Evolutionary conservation across 768 basidiomycete species (phyloP), one percentile per base, ranked within the genome.

Genomic region (Strobilomyces dryophilus): DNA sequence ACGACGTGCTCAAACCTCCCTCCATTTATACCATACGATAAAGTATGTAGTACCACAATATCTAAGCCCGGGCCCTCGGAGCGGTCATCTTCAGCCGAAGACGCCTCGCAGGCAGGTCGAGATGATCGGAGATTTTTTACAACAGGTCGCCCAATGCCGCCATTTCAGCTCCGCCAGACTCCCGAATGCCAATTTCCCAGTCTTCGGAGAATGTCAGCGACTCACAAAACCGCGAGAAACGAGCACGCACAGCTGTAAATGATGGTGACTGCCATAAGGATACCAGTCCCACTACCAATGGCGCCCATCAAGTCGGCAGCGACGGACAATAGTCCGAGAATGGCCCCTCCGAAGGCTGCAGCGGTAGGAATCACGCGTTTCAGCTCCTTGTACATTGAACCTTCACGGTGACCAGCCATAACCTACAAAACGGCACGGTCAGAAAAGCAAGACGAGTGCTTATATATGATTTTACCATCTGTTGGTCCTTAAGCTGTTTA

Each of bases 331-430:
- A 97, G 74, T 27, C 95, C 95, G 12, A 98, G 86, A 54, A 94
- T 92, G n/a, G 95, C 97, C 35, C 95, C 95, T 41, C 97, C 95
- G 57, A 98, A 92, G 1, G 95, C 92, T 21, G 95, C 97, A 12
- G 97, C 95, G 20, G 95, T 98, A 2, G 97, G 97, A 58, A 99
- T 97, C 56, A 98, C 89, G 41, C 93, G 82, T 78, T 98, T 99
- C 55, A 99, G 82, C 68, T 98, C 97, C 76, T 98, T 99, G 80
- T 98, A 99, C 91, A 98, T 95, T 31, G 89, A 92, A 15, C 89
- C 93, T 69, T 99, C 97, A 61, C 94, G 88, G 71, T 98, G 95
- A 53, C 92, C 84, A 4, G 85, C 84, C 85, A 88, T 87, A 41
- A 87, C 84, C 84, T 85, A 47, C 5, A 21, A 44, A 34, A 18